Evolutionary conservation across 2,329 filamentous ascomycete species (phyloP), one percentile per base, ranked within the genome.

Genomic region (Fusarium papillatum): DNA sequence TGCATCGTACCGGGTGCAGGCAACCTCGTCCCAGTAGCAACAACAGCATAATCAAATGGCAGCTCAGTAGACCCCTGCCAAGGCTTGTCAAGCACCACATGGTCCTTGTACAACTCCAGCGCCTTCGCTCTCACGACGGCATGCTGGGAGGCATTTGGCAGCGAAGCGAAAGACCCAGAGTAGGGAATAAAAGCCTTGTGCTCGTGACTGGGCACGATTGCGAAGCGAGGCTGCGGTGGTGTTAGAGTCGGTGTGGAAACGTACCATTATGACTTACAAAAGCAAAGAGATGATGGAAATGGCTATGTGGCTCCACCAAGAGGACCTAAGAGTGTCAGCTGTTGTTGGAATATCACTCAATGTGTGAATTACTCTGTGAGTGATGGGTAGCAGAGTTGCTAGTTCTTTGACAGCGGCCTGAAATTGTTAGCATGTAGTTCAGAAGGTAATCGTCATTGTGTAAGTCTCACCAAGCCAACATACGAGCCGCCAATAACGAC

Each of bases 181-280:
- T 89, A 90, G 0, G 88, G 88, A 26, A 90, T 86, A 62, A 90
- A 89, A 0, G 87, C 87, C 59, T 85, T 85, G 34, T 86, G 77
- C 64, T 89, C 87, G 43, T 86, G 82, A 4, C 82, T 85, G 3
- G 78, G 71, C 1, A 88, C 75, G 7, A 89, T 85, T 5, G 83
- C 84, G 63, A 86, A 88, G 11, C 88, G 82, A 0, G 88, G 88
- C 78, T 80, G 24, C 2, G 9, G 1, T 29, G 5, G 7, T 17
- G 62, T 68, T 34, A 64, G 29, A n/a, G 19, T 46, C 10, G 7
- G 26, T 50, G 14, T n/a, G 17, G 19, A 3, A 1, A 2, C 5
- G n/a, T 4, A 29, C 7, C 5, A 36, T 1, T 1, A 3, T 6
- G 26, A 72, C 78, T 71, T 43, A 80, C 78, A 71, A 90, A 88